phyloP scores from a whole-genome alignment of 345 rosid genomes.

The Turnera subulata region DNA sequence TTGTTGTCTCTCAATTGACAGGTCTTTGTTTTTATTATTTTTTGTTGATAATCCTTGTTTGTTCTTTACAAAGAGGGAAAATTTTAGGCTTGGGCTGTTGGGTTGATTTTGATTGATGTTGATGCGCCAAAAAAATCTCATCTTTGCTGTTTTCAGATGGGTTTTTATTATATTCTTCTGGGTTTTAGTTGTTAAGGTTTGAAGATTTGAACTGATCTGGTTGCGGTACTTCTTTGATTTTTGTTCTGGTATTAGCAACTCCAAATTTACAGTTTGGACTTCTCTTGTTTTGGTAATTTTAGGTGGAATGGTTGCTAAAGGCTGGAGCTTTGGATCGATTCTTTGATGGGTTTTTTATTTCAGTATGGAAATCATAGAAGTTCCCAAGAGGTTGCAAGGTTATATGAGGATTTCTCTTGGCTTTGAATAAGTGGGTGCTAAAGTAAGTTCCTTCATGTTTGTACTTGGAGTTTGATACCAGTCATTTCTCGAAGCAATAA shows the following conservation, averaged over 20 bases:
- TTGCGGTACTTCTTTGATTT: conserved; percentile 22
- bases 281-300: conserved; percentile 6
- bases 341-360: conserved; percentile 9
- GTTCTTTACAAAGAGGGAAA: neutral
- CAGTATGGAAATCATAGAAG: neutral
- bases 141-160: conserved; percentile 24
- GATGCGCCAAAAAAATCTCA: neutral
- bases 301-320: conserved; percentile 12
- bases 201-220: conserved; percentile 36
- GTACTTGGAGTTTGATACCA: conserved; percentile 13
- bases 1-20: conserved; percentile 12
- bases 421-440: conserved; percentile 6
- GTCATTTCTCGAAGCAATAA: conserved; percentile 22
- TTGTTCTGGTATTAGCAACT: conserved; percentile 16
- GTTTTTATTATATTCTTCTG: conserved; percentile 15
- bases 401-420: no score
- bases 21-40: neutral
- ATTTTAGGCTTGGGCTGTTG: conserved; percentile 4
- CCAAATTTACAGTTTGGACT: conserved; percentile 13
- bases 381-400: no score
- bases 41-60: neutral
- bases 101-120: conserved; percentile 22
- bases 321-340: conserved; percentile 13
- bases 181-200: conserved; percentile 2
- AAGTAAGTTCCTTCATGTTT: conserved; percentile 22